A percentile compares a stretch with the other conserved stretches of the same genome.
These are phyloP conservation scores for Podospora anserina DNA, from an alignment of 495 filamentous ascomycete species.

Conservation along the genomic window DNA sequence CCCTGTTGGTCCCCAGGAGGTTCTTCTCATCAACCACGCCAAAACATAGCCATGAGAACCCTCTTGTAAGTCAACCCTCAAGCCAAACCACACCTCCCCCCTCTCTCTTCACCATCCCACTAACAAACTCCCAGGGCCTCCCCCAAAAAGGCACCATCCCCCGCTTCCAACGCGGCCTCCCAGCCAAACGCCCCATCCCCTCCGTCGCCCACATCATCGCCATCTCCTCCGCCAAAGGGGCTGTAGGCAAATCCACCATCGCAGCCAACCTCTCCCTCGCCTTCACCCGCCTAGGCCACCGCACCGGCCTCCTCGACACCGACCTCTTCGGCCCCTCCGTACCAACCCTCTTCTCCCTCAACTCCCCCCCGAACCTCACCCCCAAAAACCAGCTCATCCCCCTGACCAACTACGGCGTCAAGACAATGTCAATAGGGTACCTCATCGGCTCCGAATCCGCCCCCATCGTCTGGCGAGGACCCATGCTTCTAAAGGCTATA, in stretches of 20 bases:
- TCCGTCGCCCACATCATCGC: conserved; percentile 85
- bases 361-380: conserved; percentile 55
- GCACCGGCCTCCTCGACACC: conserved; percentile 85
- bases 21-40: conserved; percentile 35
- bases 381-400: conserved; percentile 76
- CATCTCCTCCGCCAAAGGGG: conserved; percentile 96
- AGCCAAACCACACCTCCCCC: background rate
- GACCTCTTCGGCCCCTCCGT: conserved; percentile 97
- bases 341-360: conserved; percentile 79
- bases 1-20: conserved; percentile 63
- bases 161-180: conserved; percentile 80
- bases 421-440: conserved; percentile 98
- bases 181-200: conserved; percentile 71
- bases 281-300: conserved; percentile 73
- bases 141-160: conserved; percentile 75
- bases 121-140: conserved; percentile 59
- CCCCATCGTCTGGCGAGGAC: conserved; percentile 91
- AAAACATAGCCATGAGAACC: conserved; percentile 75
- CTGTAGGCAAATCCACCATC: conserved; percentile 92
- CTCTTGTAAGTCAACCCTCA: conserved; percentile 55
- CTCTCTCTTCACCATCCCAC: conserved; percentile 9
- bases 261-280: conserved; percentile 86
- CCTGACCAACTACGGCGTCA: conserved; percentile 90
- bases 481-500: conserved; percentile 97
- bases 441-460: conserved; percentile 66